Evolutionary conservation across 306 rosid genomes (phyloP).

Genomic region (Quillaja saponaria): DNA sequence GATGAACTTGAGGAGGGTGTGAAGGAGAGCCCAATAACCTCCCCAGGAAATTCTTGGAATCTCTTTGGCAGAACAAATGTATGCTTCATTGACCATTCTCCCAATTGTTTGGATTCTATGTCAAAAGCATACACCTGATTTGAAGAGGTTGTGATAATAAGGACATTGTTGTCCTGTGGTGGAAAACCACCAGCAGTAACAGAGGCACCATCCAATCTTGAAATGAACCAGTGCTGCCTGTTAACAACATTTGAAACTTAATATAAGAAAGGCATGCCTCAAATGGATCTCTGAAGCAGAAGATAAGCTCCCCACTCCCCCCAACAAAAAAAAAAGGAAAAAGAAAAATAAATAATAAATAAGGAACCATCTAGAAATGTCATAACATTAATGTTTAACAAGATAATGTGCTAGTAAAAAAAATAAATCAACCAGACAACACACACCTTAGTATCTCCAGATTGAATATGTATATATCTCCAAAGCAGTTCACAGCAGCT

Average conservation of each 20-base stretch:
- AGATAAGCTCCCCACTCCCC: constrained; percentile 1
- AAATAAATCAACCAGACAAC: not conserved
- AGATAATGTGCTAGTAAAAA: constrained; percentile 1
- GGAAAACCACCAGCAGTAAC: constrained; percentile 93
- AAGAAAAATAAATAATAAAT: no score
- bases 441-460: constrained; percentile 74
- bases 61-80: constrained; percentile 73
- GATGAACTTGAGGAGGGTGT: constrained; percentile 65
- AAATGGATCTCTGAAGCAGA: constrained; percentile 5
- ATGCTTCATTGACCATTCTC: constrained; percentile 82
- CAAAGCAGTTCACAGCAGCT: constrained; percentile 97
- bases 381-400: not conserved
- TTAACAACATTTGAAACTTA: constrained; percentile 18
- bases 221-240: constrained; percentile 97
- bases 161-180: constrained; percentile 66
- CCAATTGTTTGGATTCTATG: constrained; percentile 79
- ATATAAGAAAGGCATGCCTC: not conserved
- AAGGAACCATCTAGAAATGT: constrained; percentile 1
- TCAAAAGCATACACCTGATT: constrained; percentile 91
- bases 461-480: constrained; percentile 86
- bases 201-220: constrained; percentile 91
- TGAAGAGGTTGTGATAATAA: constrained; percentile 83
- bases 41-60: constrained; percentile 96
- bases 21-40: constrained; percentile 92
- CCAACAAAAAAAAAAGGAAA: constrained; percentile 1